Conservation (phyloP, 345 rosid genomes). For the Brassica carinata region DNA sequence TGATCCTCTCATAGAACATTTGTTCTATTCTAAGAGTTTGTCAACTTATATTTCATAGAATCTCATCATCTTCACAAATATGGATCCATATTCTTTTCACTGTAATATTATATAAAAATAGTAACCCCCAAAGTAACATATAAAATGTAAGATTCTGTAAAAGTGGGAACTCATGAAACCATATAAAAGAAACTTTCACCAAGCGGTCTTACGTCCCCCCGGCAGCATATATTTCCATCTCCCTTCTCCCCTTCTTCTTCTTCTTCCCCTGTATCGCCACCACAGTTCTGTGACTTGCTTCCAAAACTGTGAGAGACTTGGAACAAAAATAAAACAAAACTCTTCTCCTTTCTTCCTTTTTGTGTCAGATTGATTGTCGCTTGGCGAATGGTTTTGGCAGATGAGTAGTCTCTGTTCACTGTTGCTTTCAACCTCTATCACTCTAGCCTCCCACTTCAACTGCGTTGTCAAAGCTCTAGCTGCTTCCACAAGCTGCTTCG, state of each 20-base stretch:
- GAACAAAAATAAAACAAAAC: slow-evolving; percentile 22
- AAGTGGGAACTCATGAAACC: slow-evolving; percentile 35
- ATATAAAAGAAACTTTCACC: slow-evolving; percentile 29
- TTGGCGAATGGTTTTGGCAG: slow-evolving; percentile 89
- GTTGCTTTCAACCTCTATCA: slow-evolving; percentile 77
- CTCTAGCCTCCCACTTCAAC: slow-evolving; percentile 97
- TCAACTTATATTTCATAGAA: background rate
- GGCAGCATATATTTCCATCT: slow-evolving; percentile 35
- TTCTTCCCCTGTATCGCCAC: slow-evolving; percentile 40
- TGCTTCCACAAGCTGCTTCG: slow-evolving; percentile 64
- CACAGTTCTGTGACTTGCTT: slow-evolving; percentile 44
- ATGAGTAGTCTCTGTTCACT: slow-evolving; percentile 89
- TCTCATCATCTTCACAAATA: slow-evolving; percentile 52
- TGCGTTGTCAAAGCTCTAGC: slow-evolving; percentile 68
- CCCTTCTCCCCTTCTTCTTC: slow-evolving; percentile 38
- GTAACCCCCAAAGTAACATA: background rate
- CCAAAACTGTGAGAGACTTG: slow-evolving; percentile 16
- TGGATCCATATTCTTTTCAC: slow-evolving; percentile 38
- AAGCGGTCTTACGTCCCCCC: slow-evolving; percentile 46
- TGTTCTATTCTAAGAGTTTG: background rate
- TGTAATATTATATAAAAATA: slow-evolving; percentile 22
- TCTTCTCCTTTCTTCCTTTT: slow-evolving; percentile 13
- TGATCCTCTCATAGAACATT: background rate
- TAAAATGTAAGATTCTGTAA: slow-evolving; percentile 36
- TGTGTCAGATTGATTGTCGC: slow-evolving; percentile 56